These are phyloP conservation scores for Aspergillus asperescens DNA, from an alignment of 495 filamentous ascomycete genomes.

Conservation along the genomic window DNA sequence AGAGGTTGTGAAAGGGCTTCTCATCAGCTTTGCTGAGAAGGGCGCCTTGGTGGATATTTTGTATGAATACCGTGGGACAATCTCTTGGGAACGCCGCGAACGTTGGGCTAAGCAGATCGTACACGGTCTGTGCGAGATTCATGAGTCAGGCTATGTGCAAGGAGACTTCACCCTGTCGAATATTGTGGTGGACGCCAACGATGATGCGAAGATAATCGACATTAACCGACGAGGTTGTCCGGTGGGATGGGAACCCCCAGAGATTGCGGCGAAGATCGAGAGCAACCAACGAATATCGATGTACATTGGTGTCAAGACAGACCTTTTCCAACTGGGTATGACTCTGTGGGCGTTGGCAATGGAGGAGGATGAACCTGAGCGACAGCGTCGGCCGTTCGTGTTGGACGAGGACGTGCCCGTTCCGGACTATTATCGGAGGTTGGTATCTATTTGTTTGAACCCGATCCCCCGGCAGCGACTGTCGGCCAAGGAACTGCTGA, in stretches of 20 bases:
- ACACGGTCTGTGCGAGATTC: slow-evolving; percentile 82
- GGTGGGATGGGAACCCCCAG: slow-evolving; percentile 96
- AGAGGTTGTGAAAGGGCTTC: slow-evolving; percentile 75
- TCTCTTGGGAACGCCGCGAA: slow-evolving; percentile 74
- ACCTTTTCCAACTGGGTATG: slow-evolving; percentile 95
- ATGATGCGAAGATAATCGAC: slow-evolving; percentile 95
- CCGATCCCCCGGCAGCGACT: slow-evolving; percentile 49
- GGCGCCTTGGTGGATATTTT: slow-evolving; percentile 89
- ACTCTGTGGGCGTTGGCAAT: slow-evolving; percentile 90
- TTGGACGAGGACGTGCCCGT: slow-evolving; percentile 43
- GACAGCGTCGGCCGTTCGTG: slow-evolving; percentile 64
- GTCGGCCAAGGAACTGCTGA: slow-evolving; percentile 53
- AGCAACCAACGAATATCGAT: slow-evolving; percentile 91
- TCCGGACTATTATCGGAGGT: slow-evolving; percentile 53
- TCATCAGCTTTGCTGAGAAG: slow-evolving; percentile 84
- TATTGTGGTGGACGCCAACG: slow-evolving; percentile 81
- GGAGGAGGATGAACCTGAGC: slow-evolving; percentile 85
- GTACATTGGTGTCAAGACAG: slow-evolving; percentile 98
- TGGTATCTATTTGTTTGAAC: slow-evolving; percentile 56
- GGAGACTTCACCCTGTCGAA: slow-evolving; percentile 97
- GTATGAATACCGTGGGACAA: slow-evolving; percentile 60
- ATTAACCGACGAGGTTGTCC: slow-evolving; percentile 96
- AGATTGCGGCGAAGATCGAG: slow-evolving; percentile 80
- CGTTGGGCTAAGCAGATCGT: slow-evolving; percentile 94
- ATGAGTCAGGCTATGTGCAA: slow-evolving; percentile 95